These are phyloP conservation scores for Xylaria sp. DNA, from an alignment of 2,329 filamentous ascomycete genomes.

Conservation along the genomic window DNA sequence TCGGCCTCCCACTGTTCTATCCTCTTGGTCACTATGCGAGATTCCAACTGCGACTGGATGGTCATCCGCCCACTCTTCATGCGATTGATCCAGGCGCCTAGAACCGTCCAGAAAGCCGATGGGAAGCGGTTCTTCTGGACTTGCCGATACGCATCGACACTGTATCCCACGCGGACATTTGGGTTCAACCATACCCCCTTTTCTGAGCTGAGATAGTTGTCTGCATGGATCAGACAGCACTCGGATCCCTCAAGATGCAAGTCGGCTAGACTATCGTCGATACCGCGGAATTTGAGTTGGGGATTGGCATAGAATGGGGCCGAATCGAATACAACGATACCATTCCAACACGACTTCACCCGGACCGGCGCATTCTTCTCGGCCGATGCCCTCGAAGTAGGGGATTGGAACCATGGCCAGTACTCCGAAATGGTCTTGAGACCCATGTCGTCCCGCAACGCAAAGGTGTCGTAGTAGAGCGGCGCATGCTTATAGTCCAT, in stretches of 20 bases:
- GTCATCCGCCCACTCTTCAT: constrained; percentile 44
- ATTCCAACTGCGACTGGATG: constrained; percentile 52
- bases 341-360: constrained; percentile 76
- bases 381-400: constrained; percentile 56
- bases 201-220: constrained; percentile 58
- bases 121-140: constrained; percentile 51
- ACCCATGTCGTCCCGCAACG: constrained; percentile 64
- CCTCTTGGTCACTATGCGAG: constrained; percentile 53
- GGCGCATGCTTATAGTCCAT: constrained; percentile 66
- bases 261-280: constrained; percentile 65
- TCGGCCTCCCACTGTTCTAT: constrained; percentile 54
- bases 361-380: constrained; percentile 62
- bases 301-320: constrained; percentile 57
- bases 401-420: constrained; percentile 69
- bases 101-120: constrained; percentile 57
- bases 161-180: constrained; percentile 64
- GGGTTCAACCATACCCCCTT: constrained; percentile 66
- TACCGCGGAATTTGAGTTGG: constrained; percentile 68
- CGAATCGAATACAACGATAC: constrained; percentile 61
- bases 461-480: constrained; percentile 70
- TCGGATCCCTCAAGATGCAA: constrained; percentile 68
- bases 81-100: constrained; percentile 54
- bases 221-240: constrained; percentile 69
- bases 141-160: constrained; percentile 51
- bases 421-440: constrained; percentile 61